phyloP scores from a whole-genome alignment of 257 asterid species.

The Penstemon eatonii region DNA sequence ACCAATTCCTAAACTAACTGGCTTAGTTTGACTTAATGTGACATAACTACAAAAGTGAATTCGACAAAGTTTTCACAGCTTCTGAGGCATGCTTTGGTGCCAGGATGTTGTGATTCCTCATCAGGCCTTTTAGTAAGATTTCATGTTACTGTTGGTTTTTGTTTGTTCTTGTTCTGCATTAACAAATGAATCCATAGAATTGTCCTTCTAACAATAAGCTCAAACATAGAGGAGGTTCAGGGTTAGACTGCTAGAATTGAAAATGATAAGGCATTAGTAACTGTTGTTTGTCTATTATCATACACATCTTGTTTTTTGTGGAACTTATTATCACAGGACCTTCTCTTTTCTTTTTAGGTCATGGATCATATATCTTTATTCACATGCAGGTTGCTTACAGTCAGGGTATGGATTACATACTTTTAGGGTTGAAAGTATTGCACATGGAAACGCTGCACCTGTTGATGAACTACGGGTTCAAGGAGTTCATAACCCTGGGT shows the following conservation, averaged over 20 bases:
- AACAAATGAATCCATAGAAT: no score
- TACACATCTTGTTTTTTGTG: conserved; percentile 1
- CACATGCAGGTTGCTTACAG: conserved; percentile 61
- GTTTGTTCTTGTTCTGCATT: no score
- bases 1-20: background rate
- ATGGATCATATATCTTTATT: conserved; percentile 5
- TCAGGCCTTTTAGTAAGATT: no score
- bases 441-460: conserved; percentile 66
- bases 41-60: no score
- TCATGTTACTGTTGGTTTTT: no score
- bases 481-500: conserved; percentile 58
- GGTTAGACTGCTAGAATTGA: background rate
- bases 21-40: background rate
- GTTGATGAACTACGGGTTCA: conserved; percentile 70
- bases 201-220: no score
- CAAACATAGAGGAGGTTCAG: background rate
- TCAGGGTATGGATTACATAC: conserved; percentile 61
- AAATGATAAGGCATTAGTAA: background rate
- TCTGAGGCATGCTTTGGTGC: background rate
- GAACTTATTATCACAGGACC: background rate
- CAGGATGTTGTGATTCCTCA: no score
- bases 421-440: conserved; percentile 65
- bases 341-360: background rate
- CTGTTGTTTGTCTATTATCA: no score
- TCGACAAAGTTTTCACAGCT: background rate